Base-by-base conservation (phyloP, 2,329 filamentous ascomycete species). In the Calonectria naviculata region DNA sequence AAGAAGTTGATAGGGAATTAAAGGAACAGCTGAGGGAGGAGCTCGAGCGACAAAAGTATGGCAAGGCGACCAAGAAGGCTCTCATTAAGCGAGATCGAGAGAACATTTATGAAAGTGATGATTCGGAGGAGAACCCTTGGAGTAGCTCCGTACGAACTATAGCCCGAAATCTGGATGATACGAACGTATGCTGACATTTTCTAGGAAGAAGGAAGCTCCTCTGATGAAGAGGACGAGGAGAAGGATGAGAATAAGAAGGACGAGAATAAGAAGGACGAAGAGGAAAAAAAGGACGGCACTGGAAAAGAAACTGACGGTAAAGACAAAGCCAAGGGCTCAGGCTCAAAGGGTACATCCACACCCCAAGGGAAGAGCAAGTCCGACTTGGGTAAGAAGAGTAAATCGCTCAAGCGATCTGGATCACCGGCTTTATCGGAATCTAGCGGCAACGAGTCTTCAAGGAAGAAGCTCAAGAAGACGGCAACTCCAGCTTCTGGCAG, bases 341-440 rank as follows among this genome's bases (percentile, higher is more conserved):
- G 90, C 24, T 83, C 91, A 1, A 95, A 94, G 81, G 94, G 94
- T 31, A 90, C 89, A 42, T 94, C 83, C 15, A 88, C 88, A 4
- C 85, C 88, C 0, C 81, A 86, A 34, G 85, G 84, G 62, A 90
- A 89, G 78, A 85, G 84, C 65, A 84, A 85, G 67, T 78, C 82
- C 13, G 81, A 82, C 28, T 75, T 81, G 17, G 62, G 70, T 0
- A 90, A 89, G 81, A 90, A 90, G 80, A 82, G 83, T 77, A 92
- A 91, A 79, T 88, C 87, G 36, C 89, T 96, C 64, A 98, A 98
- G 85, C 92, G 96, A 34, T 89, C 94, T 36, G 95, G 95, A 21
- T 98, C 95, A 19, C 95, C 95, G 4, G 93, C 95, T 74, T 88
- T 94, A 36, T 98, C 95, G 2, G 96, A 98, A 81, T 95, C 95